Conservation (phyloP, 371 early-diverging fungal species). For the Syncephalastrum racemosum region DNA sequence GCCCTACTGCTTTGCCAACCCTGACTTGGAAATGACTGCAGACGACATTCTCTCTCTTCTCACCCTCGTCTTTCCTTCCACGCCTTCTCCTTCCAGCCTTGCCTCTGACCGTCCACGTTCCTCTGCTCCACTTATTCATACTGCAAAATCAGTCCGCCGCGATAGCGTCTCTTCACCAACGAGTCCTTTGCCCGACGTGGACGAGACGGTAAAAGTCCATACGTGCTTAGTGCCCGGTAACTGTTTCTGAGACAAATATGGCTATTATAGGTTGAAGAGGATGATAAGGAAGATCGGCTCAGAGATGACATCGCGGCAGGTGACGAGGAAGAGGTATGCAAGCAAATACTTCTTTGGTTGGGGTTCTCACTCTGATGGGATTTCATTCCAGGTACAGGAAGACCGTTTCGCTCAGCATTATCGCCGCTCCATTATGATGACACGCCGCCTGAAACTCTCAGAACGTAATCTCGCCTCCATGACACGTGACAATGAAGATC, state of each 20-base stretch:
- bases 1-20: constrained; percentile 37
- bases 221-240: too few species aligned
- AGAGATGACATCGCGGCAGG: background rate
- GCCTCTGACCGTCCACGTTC: constrained; percentile 16
- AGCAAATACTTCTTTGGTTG: background rate
- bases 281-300: constrained; percentile 20
- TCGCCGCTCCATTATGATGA: constrained; percentile 54
- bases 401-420: constrained; percentile 43
- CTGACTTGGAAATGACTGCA: constrained; percentile 53
- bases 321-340: constrained; percentile 12
- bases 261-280: background rate
- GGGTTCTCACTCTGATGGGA: too few species aligned
- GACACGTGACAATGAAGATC: constrained; percentile 57
- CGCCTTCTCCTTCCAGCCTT: constrained; percentile 28
- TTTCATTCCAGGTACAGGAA: constrained; percentile 3
- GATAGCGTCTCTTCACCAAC: too few species aligned
- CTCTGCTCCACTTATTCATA: constrained; percentile 14
- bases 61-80: constrained; percentile 37
- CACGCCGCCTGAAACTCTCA: constrained; percentile 46
- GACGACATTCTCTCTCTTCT: constrained; percentile 47
- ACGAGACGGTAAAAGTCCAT: too few species aligned
- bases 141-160: too few species aligned
- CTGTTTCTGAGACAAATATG: too few species aligned
- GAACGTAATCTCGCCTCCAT: constrained; percentile 49
- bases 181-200: too few species aligned